Evolutionary conservation across 2,329 filamentous ascomycete species (phyloP).

Genomic region (Daldinia eschscholtzii): DNA sequence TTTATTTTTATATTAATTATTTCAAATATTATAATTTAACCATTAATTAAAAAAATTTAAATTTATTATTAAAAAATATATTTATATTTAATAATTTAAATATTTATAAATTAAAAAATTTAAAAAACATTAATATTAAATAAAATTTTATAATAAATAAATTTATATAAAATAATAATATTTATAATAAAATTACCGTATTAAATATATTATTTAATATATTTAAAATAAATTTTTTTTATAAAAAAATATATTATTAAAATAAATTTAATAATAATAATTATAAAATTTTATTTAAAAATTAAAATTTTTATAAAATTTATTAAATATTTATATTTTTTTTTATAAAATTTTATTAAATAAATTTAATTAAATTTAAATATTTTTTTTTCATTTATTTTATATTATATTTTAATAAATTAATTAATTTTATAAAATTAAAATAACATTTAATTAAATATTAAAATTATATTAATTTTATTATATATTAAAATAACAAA

Average conservation of each 20-base stretch:
- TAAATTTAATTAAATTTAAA: background rate
- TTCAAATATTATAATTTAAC: constrained; percentile 6
- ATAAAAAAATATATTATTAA: background rate
- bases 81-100: constrained; percentile 8
- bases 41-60: constrained; percentile 8
- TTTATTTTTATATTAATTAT: constrained; percentile 3
- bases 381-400: background rate
- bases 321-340: constrained; percentile 4
- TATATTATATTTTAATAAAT: too few species aligned
- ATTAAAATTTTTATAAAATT: constrained; percentile 5
- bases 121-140: constrained; percentile 1
- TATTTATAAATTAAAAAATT: constrained; percentile 12
- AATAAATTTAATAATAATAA: background rate
- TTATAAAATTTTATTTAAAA: background rate
- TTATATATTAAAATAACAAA: too few species aligned
- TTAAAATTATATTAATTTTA: too few species aligned
- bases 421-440: constrained; percentile 1
- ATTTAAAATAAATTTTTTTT: background rate
- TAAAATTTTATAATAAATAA: too few species aligned
- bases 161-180: constrained; percentile 8
- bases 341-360: background rate
- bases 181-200: constrained; percentile 5
- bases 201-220: constrained; percentile 7
- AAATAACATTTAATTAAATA: background rate
- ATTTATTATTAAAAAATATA: constrained; percentile 8